Evolutionary conservation across 1,284 basidiomycete genomes (phyloP).

Genomic region (Rhodotorula glutinis): DNA sequence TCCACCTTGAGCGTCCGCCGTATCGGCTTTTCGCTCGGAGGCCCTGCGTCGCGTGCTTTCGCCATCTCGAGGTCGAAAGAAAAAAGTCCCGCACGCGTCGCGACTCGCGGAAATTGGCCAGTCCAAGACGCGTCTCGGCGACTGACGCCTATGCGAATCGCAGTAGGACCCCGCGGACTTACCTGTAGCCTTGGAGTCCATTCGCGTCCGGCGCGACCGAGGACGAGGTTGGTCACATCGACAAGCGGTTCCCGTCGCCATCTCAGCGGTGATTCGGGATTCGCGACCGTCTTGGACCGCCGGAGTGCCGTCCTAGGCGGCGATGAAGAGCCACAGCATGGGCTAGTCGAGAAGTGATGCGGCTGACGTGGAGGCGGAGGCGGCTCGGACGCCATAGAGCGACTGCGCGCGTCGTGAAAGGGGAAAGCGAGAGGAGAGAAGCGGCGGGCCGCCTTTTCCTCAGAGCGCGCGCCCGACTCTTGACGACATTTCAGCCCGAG

Average conservation of each 20-base stretch:
- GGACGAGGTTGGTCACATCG: constrained; percentile 30
- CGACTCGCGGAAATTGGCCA: too few species aligned
- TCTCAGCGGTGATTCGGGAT: constrained; percentile 17
- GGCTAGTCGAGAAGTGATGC: not conserved
- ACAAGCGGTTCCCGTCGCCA: constrained; percentile 27
- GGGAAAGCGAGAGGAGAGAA: constrained; percentile 3
- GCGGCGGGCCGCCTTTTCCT: not conserved
- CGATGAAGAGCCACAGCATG: not conserved
- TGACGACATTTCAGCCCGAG: too few species aligned
- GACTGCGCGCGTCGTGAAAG: not conserved
- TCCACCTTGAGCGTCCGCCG: too few species aligned
- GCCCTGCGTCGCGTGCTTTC: too few species aligned
- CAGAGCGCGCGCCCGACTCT: too few species aligned
- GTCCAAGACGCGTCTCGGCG: too few species aligned
- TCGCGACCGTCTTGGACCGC: constrained; percentile 29
- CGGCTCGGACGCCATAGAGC: constrained; percentile 9
- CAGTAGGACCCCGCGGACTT: not conserved
- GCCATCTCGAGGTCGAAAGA: too few species aligned
- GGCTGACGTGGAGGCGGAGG: constrained; percentile 32
- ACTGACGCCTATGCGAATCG: too few species aligned
- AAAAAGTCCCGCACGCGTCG: constrained; percentile 7
- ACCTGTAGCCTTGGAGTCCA: constrained; percentile 12
- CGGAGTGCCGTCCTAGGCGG: constrained; percentile 6
- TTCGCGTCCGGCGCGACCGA: not conserved
- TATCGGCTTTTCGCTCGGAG: too few species aligned